Conservation (phyloP, 139 green algal species). For the Tetraselmis chui region DNA sequence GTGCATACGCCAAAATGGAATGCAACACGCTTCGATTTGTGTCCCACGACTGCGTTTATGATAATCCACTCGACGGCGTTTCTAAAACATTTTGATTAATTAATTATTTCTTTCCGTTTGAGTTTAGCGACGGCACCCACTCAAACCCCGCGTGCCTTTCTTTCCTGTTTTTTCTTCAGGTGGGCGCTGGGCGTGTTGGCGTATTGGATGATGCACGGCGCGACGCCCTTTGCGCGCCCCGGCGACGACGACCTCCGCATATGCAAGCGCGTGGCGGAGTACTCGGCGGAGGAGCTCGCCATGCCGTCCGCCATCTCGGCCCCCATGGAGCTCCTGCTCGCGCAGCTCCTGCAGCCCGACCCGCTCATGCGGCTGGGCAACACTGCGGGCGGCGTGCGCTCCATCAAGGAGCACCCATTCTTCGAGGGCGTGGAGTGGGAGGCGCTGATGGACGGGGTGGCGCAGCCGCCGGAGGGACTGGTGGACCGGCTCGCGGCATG, state of each 20-base stretch:
- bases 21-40: too few species aligned
- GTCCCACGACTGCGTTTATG: too few species aligned
- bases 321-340: background rate
- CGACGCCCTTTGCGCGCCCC: background rate
- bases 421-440: constrained; percentile 4
- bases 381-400: background rate
- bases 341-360: constrained; percentile 8
- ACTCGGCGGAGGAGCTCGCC: background rate
- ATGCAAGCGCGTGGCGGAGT: background rate
- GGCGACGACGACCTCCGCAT: constrained; percentile 6
- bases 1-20: too few species aligned
- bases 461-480: background rate
- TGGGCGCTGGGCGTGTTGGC: background rate
- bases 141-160: too few species aligned
- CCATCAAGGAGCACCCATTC: constrained; percentile 12
- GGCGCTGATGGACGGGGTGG: background rate
- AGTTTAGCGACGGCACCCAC: too few species aligned
- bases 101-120: too few species aligned
- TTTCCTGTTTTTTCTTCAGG: background rate
- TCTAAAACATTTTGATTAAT: too few species aligned
- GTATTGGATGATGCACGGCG: background rate
- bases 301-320: constrained; percentile 4
- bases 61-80: too few species aligned
- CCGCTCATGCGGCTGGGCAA: constrained; percentile 6
- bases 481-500: background rate